Evolutionary conservation across 1,139 yeast species (phyloP).

Genomic region (Saccharomyces pastorianus): DNA sequence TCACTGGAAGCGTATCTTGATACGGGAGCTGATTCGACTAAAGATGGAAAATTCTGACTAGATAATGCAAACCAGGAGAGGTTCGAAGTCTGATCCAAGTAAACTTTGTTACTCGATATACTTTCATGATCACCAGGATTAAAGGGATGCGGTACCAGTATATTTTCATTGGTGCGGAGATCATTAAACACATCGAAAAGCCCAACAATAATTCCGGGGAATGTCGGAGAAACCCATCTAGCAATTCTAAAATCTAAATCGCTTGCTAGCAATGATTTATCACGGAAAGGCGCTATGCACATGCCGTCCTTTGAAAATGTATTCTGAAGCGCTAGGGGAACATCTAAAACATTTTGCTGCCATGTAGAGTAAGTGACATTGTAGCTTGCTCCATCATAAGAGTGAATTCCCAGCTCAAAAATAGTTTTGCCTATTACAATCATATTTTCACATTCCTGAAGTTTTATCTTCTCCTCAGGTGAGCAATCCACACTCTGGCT

Average conservation of each 20-base stretch:
- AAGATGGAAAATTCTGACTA: constrained; percentile 63
- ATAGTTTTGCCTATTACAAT: constrained; percentile 38
- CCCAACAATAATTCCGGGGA: constrained; percentile 28
- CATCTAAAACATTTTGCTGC: constrained; percentile 80
- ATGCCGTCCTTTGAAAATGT: constrained; percentile 57
- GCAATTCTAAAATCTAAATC: constrained; percentile 61
- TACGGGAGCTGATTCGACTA: constrained; percentile 71
- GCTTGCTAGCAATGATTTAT: constrained; percentile 58
- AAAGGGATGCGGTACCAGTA: constrained; percentile 61
- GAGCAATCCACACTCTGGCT: neutral
- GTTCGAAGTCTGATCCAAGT: constrained; percentile 54
- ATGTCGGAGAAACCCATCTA: constrained; percentile 57
- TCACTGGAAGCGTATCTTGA: constrained; percentile 48
- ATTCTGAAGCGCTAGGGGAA: constrained; percentile 49
- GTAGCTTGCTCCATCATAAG: constrained; percentile 66
- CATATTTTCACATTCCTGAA: constrained; percentile 17
- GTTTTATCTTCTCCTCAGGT: constrained; percentile 6
- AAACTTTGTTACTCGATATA: constrained; percentile 38
- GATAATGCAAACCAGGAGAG: constrained; percentile 89
- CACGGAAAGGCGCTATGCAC: constrained; percentile 79
- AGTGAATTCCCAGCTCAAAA: constrained; percentile 53
- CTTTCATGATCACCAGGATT: constrained; percentile 26
- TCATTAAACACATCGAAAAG: constrained; percentile 31
- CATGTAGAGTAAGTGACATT: constrained; percentile 82
- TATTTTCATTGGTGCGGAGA: constrained; percentile 19